Conservation (phyloP, 345 rosid species). For the Abelmoschus esculentus region DNA sequence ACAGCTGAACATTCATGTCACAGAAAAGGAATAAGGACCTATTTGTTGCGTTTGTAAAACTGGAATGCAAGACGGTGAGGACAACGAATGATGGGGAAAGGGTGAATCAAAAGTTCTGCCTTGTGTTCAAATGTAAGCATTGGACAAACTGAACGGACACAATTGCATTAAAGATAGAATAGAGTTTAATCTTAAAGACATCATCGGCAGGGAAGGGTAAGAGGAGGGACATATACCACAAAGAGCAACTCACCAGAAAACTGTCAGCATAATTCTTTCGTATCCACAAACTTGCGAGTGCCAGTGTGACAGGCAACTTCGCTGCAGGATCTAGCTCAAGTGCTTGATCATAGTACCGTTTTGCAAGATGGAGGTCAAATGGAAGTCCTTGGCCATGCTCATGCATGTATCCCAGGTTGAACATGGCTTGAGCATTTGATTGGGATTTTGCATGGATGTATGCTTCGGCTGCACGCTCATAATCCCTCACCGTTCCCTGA, state of each 20-base stretch:
- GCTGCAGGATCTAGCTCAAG: conserved; percentile 70
- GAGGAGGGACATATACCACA: neutral
- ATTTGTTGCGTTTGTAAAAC: neutral
- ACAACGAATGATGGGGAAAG: neutral
- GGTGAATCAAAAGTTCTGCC: neutral
- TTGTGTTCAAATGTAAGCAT: neutral
- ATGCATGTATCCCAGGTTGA: conserved; percentile 99
- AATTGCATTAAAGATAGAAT: neutral
- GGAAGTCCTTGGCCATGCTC: conserved; percentile 98
- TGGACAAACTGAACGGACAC: neutral
- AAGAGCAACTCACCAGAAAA: conserved; percentile 48
- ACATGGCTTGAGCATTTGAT: conserved; percentile 80
- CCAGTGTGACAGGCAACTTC: conserved; percentile 80
- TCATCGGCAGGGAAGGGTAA: neutral
- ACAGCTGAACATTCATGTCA: neutral
- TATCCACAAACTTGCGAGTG: conserved; percentile 82
- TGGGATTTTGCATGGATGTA: conserved; percentile 96
- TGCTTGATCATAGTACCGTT: conserved; percentile 94
- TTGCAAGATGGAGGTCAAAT: conserved; percentile 88
- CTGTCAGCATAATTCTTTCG: conserved; percentile 72
- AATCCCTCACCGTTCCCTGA: conserved; percentile 91
- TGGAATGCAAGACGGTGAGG: neutral
- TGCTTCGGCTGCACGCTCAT: conserved; percentile 92
- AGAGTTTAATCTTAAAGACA: neutral
- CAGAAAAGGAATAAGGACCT: neutral